Evolutionary conservation across 768 basidiomycete genomes (phyloP), one percentile per base, ranked within the genome.

Genomic region (Infundibulicybe gibba): DNA sequence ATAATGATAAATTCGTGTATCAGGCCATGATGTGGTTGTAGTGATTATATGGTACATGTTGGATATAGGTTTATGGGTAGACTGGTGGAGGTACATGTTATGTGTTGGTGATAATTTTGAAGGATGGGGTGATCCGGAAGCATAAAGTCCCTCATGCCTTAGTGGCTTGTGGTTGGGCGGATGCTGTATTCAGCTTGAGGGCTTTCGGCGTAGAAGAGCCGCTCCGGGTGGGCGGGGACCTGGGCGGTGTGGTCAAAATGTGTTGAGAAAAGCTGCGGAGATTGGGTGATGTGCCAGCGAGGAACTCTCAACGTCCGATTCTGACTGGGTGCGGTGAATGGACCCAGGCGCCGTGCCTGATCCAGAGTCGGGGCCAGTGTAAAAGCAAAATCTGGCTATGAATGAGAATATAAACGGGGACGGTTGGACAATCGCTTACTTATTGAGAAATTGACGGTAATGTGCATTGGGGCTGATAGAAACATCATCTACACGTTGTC

Each of bases 341-440:
- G 51, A 52, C 31, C 52, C 41, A 21, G 52, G 31, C 30, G 49
- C 14, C 32, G 48, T 20, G 40, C 54, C 45, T 13, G 52, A 32
- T 5, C 47, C 41, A 6, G 54, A 58, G 31, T 72, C 77, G 3
- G 71, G 55, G 1, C 88, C 88, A 2, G 88, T 90, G 64, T 79
- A 90, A 66, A 90, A 90, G 68, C 88, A 90, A 63, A 85, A 90
- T 55, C 88, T 90, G 46, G 35, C 52, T 16, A 5, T 35, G 14
- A 44, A 5, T 6, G 32, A 59, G 45, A 38, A 43, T 32, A 41
- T 38, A n/a, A 42, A 49, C 47, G 21, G 56, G 50, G n/a, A 25
- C 6, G 16, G 40, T 35, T 37, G 31, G 19, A 20, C n/a, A 34
- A 16, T 20, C 4, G 14, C 80, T 40, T 54, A 87, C 87, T 71